Evolutionary conservation across 2,329 filamentous ascomycete species (phyloP).

Genomic region (Hortaea werneckii): DNA sequence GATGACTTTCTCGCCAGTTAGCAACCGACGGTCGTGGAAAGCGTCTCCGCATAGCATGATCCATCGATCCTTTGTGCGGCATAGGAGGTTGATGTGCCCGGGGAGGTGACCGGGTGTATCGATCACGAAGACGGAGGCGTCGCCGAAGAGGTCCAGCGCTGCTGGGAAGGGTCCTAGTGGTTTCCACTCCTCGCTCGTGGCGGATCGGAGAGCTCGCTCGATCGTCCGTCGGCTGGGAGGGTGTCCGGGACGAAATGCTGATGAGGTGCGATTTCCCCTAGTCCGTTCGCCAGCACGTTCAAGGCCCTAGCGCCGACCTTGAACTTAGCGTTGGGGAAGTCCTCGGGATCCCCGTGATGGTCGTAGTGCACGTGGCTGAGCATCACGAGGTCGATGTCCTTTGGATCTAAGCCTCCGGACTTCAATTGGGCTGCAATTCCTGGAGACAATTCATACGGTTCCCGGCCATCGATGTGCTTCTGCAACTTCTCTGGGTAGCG

Average conservation of each 20-base stretch:
- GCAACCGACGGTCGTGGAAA: slow-evolving; percentile 43
- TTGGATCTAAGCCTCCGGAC: slow-evolving; percentile 27
- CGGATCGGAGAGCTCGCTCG: slow-evolving; percentile 33
- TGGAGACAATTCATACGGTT: slow-evolving; percentile 35
- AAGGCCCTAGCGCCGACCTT: slow-evolving; percentile 41
- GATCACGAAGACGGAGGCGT: slow-evolving; percentile 38
- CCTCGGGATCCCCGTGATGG: slow-evolving; percentile 45
- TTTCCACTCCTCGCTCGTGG: slow-evolving; percentile 28
- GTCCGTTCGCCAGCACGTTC: slow-evolving; percentile 28
- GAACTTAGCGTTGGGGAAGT: slow-evolving; percentile 41
- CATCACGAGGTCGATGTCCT: slow-evolving; percentile 33
- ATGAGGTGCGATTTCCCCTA: slow-evolving; percentile 23
- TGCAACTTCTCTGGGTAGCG: slow-evolving; percentile 37
- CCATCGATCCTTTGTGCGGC: slow-evolving; percentile 32
- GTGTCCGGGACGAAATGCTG: slow-evolving; percentile 36
- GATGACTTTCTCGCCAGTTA: slow-evolving; percentile 43
- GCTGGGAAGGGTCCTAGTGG: slow-evolving; percentile 35
- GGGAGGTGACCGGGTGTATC: slow-evolving; percentile 43
- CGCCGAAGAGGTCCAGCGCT: slow-evolving; percentile 38
- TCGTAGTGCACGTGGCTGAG: slow-evolving; percentile 48
- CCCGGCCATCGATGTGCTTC: slow-evolving; percentile 36
- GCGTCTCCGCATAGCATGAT: slow-evolving; percentile 44
- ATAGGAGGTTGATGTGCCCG: slow-evolving; percentile 43
- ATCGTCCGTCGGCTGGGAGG: slow-evolving; percentile 28
- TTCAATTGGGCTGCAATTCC: slow-evolving; percentile 33